Conservation (phyloP, 805 yeast genomes). For the Lipomyces anomalus region DNA sequence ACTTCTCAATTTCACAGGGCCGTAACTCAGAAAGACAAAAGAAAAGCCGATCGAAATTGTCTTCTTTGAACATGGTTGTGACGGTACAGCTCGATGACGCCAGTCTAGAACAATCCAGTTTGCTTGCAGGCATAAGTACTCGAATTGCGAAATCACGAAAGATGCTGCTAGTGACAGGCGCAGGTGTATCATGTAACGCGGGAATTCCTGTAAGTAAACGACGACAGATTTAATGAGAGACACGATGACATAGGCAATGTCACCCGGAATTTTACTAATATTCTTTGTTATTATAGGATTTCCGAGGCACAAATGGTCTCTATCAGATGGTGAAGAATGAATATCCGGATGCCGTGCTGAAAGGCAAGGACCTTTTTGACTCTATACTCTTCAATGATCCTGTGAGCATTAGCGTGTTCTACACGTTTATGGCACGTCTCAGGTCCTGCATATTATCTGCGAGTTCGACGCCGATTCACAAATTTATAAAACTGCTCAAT, state of each 20-base stretch:
- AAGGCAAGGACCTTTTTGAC: conserved; percentile 90
- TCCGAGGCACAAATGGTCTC: conserved; percentile 76
- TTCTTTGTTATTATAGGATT: conserved; percentile 44
- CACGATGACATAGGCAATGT: too few species aligned
- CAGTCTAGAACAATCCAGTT: neutral
- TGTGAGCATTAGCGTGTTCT: conserved; percentile 63
- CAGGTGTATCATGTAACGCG: conserved; percentile 94
- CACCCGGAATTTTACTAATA: conserved; percentile 1
- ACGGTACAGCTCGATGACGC: conserved; percentile 10
- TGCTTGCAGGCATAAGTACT: conserved; percentile 7
- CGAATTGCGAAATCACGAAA: conserved; percentile 11
- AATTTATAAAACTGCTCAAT: conserved; percentile 57
- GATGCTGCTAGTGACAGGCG: conserved; percentile 46
- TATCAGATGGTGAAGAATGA: conserved; percentile 65
- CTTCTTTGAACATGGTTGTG: too few species aligned
- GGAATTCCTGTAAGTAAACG: conserved; percentile 63
- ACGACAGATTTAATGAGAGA: neutral
- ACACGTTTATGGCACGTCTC: conserved; percentile 80
- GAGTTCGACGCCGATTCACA: conserved; percentile 77
- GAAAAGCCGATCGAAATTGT: too few species aligned
- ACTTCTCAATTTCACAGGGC: too few species aligned
- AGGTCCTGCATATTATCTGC: conserved; percentile 61
- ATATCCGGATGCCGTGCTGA: conserved; percentile 55
- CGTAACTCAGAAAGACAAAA: too few species aligned
- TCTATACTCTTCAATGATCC: conserved; percentile 69